These are phyloP conservation scores for Colletotrichum chlorophyti DNA, from an alignment of 2,329 filamentous ascomycete genomes.

Conservation along the genomic window DNA sequence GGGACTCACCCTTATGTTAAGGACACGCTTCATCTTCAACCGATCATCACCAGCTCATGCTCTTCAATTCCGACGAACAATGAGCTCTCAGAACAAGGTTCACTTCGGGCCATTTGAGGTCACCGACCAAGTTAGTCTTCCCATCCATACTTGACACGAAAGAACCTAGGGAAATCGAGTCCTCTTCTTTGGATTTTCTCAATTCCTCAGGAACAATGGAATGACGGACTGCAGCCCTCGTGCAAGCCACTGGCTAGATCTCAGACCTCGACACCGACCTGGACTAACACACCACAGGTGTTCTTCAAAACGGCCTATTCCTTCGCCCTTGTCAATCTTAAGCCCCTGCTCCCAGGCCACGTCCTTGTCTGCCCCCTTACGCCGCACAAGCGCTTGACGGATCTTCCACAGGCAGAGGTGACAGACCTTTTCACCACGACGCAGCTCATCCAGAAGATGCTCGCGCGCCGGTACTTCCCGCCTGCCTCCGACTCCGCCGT, in stretches of 20 bases:
- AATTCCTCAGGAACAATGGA: no score
- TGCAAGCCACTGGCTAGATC: not conserved
- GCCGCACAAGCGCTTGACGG: constrained; percentile 74
- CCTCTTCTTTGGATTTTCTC: no score
- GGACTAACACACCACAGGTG: constrained; percentile 62
- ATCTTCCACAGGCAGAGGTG: constrained; percentile 75
- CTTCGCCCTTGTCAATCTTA: constrained; percentile 93
- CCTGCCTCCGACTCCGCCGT: constrained; percentile 47
- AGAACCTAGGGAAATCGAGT: no score
- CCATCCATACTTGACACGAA: no score
- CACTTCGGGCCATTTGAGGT: constrained; percentile 81
- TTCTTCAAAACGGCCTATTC: constrained; percentile 82
- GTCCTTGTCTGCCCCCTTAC: constrained; percentile 84
- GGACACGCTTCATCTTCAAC: not conserved
- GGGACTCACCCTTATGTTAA: constrained; percentile 12
- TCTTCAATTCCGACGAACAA: constrained; percentile 24
- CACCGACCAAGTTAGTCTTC: constrained; percentile 71
- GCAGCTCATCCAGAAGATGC: constrained; percentile 79
- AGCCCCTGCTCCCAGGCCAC: constrained; percentile 91
- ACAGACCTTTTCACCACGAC: constrained; percentile 87
- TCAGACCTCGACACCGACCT: no score
- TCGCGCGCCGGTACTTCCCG: constrained; percentile 65
- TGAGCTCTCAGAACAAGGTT: constrained; percentile 46
- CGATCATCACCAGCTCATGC: not conserved
- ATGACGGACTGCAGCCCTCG: no score